These are phyloP conservation scores for Inonotus hispidus DNA, from an alignment of 1,284 basidiomycete genomes.

Conservation along the genomic window DNA sequence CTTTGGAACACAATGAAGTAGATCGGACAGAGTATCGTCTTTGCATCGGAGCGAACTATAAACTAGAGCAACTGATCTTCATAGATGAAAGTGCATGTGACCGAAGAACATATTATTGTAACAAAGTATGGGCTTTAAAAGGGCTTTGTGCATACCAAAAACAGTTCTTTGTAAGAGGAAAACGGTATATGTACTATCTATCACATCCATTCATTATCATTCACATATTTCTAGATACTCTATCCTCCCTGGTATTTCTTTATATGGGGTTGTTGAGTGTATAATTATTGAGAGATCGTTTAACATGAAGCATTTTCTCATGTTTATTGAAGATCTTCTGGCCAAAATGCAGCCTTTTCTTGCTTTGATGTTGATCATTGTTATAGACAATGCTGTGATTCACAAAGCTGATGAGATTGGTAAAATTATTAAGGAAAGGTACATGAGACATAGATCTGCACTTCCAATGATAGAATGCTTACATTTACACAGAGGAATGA, in stretches of 20 bases:
- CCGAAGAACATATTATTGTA: constrained; percentile 24
- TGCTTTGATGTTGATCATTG: constrained; percentile 26
- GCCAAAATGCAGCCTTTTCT: constrained; percentile 29
- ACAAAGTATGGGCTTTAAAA: constrained; percentile 27
- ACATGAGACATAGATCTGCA: not conserved
- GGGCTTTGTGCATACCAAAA: constrained; percentile 25
- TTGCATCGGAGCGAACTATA: not conserved
- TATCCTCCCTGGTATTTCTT: constrained; percentile 30
- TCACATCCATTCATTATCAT: constrained; percentile 8
- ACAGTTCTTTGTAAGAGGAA: constrained; percentile 31
- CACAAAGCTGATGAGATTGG: constrained; percentile 25
- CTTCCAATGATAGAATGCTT: not conserved
- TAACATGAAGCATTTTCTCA: constrained; percentile 21
- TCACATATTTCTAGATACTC: constrained; percentile 26
- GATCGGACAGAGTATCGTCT: not conserved
- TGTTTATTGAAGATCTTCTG: constrained; percentile 29
- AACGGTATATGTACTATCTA: constrained; percentile 23
- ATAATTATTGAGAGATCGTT: constrained; percentile 26
- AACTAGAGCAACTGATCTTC: not conserved
- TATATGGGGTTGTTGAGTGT: constrained; percentile 27
- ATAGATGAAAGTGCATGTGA: constrained; percentile 28
- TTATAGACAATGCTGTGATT: constrained; percentile 33
- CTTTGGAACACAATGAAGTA: not conserved
- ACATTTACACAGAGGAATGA: not conserved
- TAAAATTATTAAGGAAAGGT: constrained; percentile 22